phyloP scores from a whole-genome alignment of 805 yeast genomes.

The Vanderwaltozyma tropicalis region DNA sequence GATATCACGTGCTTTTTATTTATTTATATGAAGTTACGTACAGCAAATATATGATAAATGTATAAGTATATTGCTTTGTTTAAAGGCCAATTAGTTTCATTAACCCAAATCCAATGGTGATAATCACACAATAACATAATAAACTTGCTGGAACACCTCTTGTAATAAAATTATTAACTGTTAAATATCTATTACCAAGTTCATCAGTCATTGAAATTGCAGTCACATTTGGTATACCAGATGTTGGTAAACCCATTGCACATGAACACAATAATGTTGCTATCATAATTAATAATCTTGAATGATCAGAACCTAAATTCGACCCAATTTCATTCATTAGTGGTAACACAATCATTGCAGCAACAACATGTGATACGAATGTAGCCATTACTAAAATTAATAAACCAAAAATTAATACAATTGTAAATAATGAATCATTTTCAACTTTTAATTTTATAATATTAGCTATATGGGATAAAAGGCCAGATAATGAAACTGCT shows the following conservation, averaged over 20 bases:
- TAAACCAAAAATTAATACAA: slow-evolving; percentile 69
- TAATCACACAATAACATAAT: slow-evolving; percentile 59
- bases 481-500: slow-evolving; percentile 87
- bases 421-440: slow-evolving; percentile 59
- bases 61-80: not conserved
- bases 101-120: slow-evolving; percentile 68
- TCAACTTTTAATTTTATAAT: slow-evolving; percentile 56
- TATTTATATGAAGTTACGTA: too few relatives aligned
- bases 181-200: slow-evolving; percentile 79
- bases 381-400: slow-evolving; percentile 81
- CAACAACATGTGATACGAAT: slow-evolving; percentile 93
- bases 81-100: slow-evolving; percentile 50
- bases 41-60: not conserved
- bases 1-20: too few relatives aligned
- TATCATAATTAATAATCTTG: slow-evolving; percentile 63
- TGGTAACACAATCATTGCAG: slow-evolving; percentile 88
- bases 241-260: slow-evolving; percentile 96
- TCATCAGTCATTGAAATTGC: slow-evolving; percentile 93
- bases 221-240: slow-evolving; percentile 96
- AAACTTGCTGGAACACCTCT: slow-evolving; percentile 86
- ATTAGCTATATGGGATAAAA: slow-evolving; percentile 66
- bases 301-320: slow-evolving; percentile 64
- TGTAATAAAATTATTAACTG: slow-evolving; percentile 76
- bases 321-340: slow-evolving; percentile 84
- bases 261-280: slow-evolving; percentile 68